These are phyloP conservation scores for Clavariopsis aquatica DNA, from an alignment of 495 filamentous ascomycete species.

Conservation along the genomic window DNA sequence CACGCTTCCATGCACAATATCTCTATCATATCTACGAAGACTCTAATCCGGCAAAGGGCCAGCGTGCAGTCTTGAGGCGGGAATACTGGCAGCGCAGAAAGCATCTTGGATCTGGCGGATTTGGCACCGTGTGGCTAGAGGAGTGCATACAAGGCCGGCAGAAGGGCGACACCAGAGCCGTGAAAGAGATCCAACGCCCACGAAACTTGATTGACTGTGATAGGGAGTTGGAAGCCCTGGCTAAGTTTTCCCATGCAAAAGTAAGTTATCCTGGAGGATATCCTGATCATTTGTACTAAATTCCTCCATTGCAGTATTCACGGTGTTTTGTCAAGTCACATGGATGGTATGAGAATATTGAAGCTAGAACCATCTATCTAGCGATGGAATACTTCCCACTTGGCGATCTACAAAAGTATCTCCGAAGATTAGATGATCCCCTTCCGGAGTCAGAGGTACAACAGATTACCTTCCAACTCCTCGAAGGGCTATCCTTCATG, in stretches of 20 bases:
- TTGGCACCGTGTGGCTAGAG: conserved; percentile 34
- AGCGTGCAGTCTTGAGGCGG: conserved; percentile 10
- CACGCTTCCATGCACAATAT: conserved; percentile 31
- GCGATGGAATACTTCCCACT: conserved; percentile 50
- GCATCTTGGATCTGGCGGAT: conserved; percentile 20
- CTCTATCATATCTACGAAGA: conserved; percentile 38
- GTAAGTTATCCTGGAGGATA: not conserved
- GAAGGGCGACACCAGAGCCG: conserved; percentile 17
- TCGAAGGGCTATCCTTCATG: conserved; percentile 52
- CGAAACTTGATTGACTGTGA: conserved; percentile 10
- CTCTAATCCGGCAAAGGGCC: conserved; percentile 19
- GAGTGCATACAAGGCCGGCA: not conserved
- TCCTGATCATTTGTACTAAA: not conserved
- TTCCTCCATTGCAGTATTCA: not conserved
- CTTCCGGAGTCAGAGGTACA: conserved; percentile 47
- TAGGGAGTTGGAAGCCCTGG: conserved; percentile 30
- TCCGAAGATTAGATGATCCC: conserved; percentile 7
- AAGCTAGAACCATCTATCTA: conserved; percentile 42
- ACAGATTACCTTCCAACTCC: conserved; percentile 47
- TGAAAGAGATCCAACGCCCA: conserved; percentile 24
- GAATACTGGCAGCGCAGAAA: conserved; percentile 18
- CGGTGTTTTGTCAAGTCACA: conserved; percentile 42
- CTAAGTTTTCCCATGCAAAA: conserved; percentile 34
- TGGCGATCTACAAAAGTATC: conserved; percentile 44
- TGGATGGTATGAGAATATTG: conserved; percentile 49